Evolutionary conservation across 345 rosid species (phyloP).

Genomic region (Xanthoceras sorbifolium): DNA sequence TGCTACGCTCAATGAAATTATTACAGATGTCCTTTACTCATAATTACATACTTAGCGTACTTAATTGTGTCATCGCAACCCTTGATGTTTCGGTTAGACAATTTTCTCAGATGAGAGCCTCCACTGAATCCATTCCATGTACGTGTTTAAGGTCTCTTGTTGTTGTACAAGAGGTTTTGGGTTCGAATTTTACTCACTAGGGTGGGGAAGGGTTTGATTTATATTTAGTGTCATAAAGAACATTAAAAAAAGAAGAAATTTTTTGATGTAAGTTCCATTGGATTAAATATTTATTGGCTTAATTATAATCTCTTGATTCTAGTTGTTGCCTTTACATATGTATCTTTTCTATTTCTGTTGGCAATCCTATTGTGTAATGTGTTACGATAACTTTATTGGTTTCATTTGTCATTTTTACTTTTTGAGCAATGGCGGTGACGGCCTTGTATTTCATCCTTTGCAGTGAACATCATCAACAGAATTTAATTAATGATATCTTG

Average conservation of each 20-base stretch:
- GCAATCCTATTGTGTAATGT: not conserved
- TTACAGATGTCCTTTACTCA: not conserved
- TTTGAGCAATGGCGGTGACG: constrained; percentile 4
- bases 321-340: not conserved
- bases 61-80: not conserved
- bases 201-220: not conserved
- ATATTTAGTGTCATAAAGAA: not conserved
- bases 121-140: not conserved
- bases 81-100: not conserved
- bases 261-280: constrained; percentile 4
- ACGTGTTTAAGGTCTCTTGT: not conserved
- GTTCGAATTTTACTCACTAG: not conserved
- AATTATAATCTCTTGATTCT: constrained; percentile 18
- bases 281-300: constrained; percentile 12
- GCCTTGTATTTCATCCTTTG: constrained; percentile 19
- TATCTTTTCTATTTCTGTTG: not conserved
- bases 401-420: constrained; percentile 11
- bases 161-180: not conserved
- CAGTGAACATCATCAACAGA: constrained; percentile 63
- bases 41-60: not conserved
- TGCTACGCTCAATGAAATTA: constrained; percentile 6
- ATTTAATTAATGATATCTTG: constrained; percentile 60
- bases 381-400: constrained; percentile 1
- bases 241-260: constrained; percentile 7
- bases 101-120: not conserved